Evolutionary conservation across 192 early-diverging fungal species (phyloP).

Genomic region (Coemansia sp.): DNA sequence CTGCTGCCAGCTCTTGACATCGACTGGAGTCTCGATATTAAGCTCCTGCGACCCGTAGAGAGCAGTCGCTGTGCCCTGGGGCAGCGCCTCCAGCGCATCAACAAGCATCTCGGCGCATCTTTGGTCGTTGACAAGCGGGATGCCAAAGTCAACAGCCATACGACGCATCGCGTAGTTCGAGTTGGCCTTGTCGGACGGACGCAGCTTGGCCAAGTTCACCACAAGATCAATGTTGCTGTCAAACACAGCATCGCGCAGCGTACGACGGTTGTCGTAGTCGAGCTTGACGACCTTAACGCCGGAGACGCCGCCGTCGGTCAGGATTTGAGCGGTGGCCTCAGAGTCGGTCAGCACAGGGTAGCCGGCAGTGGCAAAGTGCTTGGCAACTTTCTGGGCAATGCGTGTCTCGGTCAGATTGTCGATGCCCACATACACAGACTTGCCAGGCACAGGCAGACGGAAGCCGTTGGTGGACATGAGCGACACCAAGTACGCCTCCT

Average conservation of each 20-base stretch:
- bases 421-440: constrained; percentile 67
- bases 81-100: constrained; percentile 70
- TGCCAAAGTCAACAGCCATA: constrained; percentile 94
- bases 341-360: constrained; percentile 74
- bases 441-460: constrained; percentile 70
- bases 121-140: constrained; percentile 93
- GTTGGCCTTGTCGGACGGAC: constrained; percentile 60
- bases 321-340: constrained; percentile 53
- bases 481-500: constrained; percentile 81
- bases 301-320: constrained; percentile 48
- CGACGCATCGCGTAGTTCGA: constrained; percentile 82
- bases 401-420: constrained; percentile 70
- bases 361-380: constrained; percentile 57
- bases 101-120: constrained; percentile 93
- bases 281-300: constrained; percentile 48
- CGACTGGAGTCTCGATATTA: constrained; percentile 57
- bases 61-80: constrained; percentile 37
- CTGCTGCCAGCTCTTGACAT: constrained; percentile 70
- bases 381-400: constrained; percentile 73
- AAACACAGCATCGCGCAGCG: constrained; percentile 59
- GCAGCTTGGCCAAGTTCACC: constrained; percentile 68
- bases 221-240: constrained; percentile 69
- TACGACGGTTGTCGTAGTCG: constrained; percentile 58
- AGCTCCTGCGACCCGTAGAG: constrained; percentile 24
- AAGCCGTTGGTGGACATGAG: constrained; percentile 89